Conservation (phyloP, 2,329 filamentous ascomycete species). For the Aspergillus vadensis region DNA sequence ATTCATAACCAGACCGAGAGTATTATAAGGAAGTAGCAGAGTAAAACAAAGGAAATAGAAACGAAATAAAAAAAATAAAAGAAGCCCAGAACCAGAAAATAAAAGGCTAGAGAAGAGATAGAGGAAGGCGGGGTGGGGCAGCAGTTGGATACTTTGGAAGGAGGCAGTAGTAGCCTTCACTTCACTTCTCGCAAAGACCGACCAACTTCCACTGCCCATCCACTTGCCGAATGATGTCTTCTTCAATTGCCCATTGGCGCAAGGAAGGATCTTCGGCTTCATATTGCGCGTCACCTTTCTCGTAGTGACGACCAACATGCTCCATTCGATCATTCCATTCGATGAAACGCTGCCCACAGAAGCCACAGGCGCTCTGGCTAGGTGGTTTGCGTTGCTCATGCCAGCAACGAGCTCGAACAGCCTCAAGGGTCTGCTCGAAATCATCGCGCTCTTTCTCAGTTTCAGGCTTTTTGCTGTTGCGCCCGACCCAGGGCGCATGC, state of each 20-base stretch:
- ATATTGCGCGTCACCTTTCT: conserved; percentile 53
- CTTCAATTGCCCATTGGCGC: conserved; percentile 41
- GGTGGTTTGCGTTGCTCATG: conserved; percentile 65
- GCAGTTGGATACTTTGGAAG: not conserved
- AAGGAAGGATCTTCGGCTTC: conserved; percentile 45
- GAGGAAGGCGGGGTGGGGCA: conserved; percentile 24
- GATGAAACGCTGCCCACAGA: conserved; percentile 63
- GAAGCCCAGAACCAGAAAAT: not conserved
- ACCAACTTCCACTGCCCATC: conserved; percentile 27
- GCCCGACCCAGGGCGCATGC: conserved; percentile 67
- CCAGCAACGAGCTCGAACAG: conserved; percentile 61
- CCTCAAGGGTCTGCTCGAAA: conserved; percentile 57
- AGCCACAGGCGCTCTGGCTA: conserved; percentile 58
- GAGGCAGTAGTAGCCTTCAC: conserved; percentile 6
- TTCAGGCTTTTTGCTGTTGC: conserved; percentile 31
- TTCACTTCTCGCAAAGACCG: conserved; percentile 19
- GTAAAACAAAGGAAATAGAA: conserved; percentile 1
- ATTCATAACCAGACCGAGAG: not conserved
- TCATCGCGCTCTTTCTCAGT: conserved; percentile 34
- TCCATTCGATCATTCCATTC: conserved; percentile 88
- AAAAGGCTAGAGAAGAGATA: not conserved
- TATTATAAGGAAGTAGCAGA: not conserved
- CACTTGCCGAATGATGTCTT: conserved; percentile 33
- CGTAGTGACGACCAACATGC: conserved; percentile 80
- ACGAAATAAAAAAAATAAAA: not conserved